These are phyloP conservation scores for Schwanniomyces pseudopolymorphus DNA, from an alignment of 805 yeast genomes.

Conservation along the genomic window DNA sequence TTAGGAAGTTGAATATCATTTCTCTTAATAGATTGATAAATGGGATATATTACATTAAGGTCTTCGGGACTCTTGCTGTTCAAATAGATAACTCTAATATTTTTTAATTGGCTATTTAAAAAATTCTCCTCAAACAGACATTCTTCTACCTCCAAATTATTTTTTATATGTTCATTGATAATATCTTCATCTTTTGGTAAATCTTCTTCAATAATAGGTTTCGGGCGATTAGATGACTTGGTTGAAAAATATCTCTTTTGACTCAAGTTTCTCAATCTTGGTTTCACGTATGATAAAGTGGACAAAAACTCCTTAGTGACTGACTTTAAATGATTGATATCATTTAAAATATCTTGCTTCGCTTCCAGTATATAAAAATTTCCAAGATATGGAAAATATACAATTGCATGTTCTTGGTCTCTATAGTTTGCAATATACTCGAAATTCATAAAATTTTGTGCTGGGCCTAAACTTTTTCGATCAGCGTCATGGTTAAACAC, in stretches of 20 bases:
- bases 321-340: conserved; percentile 22
- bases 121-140: conserved; percentile 18
- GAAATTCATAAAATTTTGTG: background rate
- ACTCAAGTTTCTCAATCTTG: conserved; percentile 1
- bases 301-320: conserved; percentile 21
- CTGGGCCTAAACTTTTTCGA: conserved; percentile 2
- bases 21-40: conserved; percentile 41
- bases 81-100: conserved; percentile 17
- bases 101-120: conserved; percentile 16
- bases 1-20: conserved; percentile 46
- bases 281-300: conserved; percentile 16
- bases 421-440: conserved; percentile 2
- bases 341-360: conserved; percentile 28
- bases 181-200: background rate
- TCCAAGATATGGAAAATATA: conserved; percentile 6
- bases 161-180: background rate
- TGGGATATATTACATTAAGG: conserved; percentile 35
- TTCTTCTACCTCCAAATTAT: background rate
- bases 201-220: background rate
- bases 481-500: conserved; percentile 36
- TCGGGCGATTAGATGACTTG: background rate
- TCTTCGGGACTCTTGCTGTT: conserved; percentile 18
- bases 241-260: conserved; percentile 7
- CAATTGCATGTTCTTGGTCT: background rate
- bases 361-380: conserved; percentile 29